A percentile compares a stretch with the other conserved stretches of the same genome.
These are phyloP conservation scores for Leishmania gerbilli DNA, from an alignment of 208 protist species.

Conservation along the genomic window DNA sequence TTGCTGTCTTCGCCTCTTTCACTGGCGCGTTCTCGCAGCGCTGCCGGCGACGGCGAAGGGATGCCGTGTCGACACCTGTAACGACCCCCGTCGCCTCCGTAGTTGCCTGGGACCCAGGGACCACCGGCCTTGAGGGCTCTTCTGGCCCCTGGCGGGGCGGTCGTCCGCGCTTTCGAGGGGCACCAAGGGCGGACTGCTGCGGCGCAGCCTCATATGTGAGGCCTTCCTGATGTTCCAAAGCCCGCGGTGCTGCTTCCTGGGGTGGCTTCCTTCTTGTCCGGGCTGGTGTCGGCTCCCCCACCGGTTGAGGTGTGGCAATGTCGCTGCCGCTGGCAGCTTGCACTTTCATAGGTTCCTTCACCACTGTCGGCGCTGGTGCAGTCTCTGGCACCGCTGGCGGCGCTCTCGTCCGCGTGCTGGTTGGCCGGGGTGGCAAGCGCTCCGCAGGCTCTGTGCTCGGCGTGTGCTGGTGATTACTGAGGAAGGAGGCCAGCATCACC, in stretches of 20 bases:
- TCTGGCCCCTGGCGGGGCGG: not conserved
- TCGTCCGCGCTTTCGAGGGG: not conserved
- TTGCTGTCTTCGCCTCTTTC: not conserved
- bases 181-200: not conserved
- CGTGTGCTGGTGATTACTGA: constrained; percentile 15
- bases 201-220: not conserved
- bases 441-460: not conserved
- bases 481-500: constrained; percentile 48
- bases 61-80: not conserved
- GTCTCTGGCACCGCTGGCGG: not conserved
- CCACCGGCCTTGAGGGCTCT: not conserved
- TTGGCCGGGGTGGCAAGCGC: constrained; percentile 2
- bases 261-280: not conserved
- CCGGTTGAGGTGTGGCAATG: not conserved
- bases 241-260: not conserved
- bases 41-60: not conserved
- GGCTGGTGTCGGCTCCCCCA: not conserved
- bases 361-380: not conserved
- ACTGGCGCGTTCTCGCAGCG: not conserved
- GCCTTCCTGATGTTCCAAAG: not conserved
- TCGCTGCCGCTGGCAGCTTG: not conserved
- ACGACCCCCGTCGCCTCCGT: not conserved
- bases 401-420: not conserved
- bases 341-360: not conserved
- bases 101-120: not conserved